Conservation (phyloP, 495 filamentous ascomycete species). For the Penicillium desertorum region DNA sequence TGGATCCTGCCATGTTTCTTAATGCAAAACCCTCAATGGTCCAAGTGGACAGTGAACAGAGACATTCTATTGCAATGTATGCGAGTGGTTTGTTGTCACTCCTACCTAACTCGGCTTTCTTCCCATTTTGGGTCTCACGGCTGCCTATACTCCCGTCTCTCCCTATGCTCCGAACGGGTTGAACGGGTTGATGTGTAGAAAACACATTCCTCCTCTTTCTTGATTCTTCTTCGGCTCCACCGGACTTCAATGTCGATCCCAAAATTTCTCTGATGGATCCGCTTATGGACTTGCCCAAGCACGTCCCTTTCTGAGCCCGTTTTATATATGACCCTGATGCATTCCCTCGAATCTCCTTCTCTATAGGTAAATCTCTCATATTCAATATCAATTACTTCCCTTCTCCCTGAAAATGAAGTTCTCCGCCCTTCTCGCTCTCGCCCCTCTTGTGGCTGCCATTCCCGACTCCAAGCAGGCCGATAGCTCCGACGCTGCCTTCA, state of each 20-base stretch:
- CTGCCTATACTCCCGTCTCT: neutral
- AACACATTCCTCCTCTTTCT: neutral
- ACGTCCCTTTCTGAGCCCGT: neutral
- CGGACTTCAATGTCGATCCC: conserved; percentile 8
- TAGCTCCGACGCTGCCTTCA: conserved; percentile 22
- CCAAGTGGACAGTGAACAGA: neutral
- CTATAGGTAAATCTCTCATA: neutral
- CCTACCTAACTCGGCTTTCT: neutral
- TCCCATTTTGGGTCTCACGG: neutral
- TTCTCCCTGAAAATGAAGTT: conserved; percentile 29
- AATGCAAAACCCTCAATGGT: neutral
- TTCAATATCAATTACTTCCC: neutral
- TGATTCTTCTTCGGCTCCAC: neutral
- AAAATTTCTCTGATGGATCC: conserved; percentile 1
- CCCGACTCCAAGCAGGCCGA: conserved; percentile 18
- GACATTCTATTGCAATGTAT: neutral
- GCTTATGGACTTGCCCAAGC: conserved; percentile 1
- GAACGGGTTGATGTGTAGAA: neutral
- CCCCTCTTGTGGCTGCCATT: conserved; percentile 27
- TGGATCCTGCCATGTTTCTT: neutral
- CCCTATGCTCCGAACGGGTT: neutral
- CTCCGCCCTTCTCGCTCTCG: conserved; percentile 27
- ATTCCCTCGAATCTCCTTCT: neutral
- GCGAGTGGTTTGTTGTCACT: neutral
- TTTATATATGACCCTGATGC: conserved; percentile 3